Evolutionary conservation across 495 filamentous ascomycete species (phyloP).

Genomic region (Filosporella fistucella): DNA sequence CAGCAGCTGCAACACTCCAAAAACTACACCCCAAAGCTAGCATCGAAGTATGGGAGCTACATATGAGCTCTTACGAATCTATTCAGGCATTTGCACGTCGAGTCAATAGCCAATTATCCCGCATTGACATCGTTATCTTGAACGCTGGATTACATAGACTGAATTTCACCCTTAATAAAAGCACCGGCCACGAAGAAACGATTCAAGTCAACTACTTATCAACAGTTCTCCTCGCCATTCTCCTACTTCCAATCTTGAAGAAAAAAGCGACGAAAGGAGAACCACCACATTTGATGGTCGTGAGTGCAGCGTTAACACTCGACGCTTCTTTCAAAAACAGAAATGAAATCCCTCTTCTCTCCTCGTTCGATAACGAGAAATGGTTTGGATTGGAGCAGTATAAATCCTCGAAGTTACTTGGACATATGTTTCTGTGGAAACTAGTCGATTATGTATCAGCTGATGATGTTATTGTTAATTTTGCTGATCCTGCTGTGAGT

Average conservation of each 20-base stretch:
- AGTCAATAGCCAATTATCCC: conserved; percentile 13
- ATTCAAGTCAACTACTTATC: conserved; percentile 47
- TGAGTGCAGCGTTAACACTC: conserved; percentile 32
- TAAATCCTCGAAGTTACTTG: conserved; percentile 35
- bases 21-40: conserved; percentile 29
- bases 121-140: conserved; percentile 46
- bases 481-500: conserved; percentile 43
- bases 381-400: conserved; percentile 35
- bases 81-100: conserved; percentile 38
- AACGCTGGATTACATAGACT: conserved; percentile 44
- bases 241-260: conserved; percentile 45
- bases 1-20: conserved; percentile 32
- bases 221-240: conserved; percentile 40
- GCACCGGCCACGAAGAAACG: conserved; percentile 42
- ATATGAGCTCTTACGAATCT: conserved; percentile 42
- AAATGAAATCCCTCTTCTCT: conserved; percentile 31
- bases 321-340: conserved; percentile 29
- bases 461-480: conserved; percentile 42
- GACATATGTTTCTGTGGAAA: conserved; percentile 36
- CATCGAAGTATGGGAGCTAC: conserved; percentile 52
- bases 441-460: conserved; percentile 35
- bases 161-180: conserved; percentile 23
- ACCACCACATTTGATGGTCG: conserved; percentile 36
- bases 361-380: conserved; percentile 37
- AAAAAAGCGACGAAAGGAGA: conserved; percentile 19